phyloP scores from a whole-genome alignment of 768 basidiomycete genomes.

The Guyanaporus albipodus region DNA sequence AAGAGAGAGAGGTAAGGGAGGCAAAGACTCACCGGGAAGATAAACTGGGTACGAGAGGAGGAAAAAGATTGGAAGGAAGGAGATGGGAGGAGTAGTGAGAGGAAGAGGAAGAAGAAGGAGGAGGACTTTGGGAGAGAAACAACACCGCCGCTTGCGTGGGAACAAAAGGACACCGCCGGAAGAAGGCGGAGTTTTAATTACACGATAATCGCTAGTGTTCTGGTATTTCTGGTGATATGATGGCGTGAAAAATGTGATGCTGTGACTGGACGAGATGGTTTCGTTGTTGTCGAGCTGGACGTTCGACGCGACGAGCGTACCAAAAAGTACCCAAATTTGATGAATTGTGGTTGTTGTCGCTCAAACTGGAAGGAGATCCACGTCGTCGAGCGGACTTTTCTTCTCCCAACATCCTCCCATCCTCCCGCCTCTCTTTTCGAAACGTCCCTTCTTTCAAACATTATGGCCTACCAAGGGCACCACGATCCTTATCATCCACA shows the following conservation, averaged over 20 bases:
- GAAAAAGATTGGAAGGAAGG: conserved; percentile 20
- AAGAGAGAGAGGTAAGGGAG: conserved; percentile 1
- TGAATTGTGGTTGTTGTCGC: no score
- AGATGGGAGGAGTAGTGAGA: conserved; percentile 28
- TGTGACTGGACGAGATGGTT: no score
- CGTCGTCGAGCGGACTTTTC: conserved; percentile 19
- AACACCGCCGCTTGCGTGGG: conserved; percentile 43
- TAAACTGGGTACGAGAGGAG: conserved; percentile 3
- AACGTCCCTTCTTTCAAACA: neutral
- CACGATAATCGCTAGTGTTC: conserved; percentile 16
- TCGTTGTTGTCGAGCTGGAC: no score
- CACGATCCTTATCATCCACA: conserved; percentile 46
- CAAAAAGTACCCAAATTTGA: no score
- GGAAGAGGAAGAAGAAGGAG: conserved; percentile 25
- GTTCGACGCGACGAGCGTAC: no score
- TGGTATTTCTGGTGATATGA: no score
- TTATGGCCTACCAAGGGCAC: conserved; percentile 54
- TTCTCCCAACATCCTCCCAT: no score
- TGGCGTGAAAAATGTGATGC: no score
- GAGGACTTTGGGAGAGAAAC: conserved; percentile 38
- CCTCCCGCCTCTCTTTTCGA: neutral
- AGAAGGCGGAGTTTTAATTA: conserved; percentile 44
- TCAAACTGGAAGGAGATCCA: neutral
- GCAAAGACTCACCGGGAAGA: conserved; percentile 23
- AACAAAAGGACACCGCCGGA: conserved; percentile 25